Conservation (phyloP, 495 filamentous ascomycete genomes). For the Annulohypoxylon bovei region DNA sequence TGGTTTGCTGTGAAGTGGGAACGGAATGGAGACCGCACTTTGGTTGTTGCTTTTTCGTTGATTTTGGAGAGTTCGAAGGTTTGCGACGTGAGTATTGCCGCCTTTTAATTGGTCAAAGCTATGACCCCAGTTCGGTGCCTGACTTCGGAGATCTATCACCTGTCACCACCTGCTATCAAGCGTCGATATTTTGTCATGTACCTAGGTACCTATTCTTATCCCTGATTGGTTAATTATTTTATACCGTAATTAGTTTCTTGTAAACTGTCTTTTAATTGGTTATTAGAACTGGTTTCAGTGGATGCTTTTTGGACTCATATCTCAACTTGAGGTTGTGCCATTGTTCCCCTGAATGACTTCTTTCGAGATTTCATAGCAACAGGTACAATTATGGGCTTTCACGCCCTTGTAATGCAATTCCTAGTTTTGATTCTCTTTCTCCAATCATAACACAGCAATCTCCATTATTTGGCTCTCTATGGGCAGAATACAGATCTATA, state of each 20-base stretch:
- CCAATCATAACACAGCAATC: not conserved
- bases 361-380: not conserved
- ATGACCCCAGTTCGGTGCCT: not conserved
- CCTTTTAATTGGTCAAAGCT: constrained; percentile 7
- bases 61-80: not conserved
- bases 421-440: not conserved
- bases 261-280: too few relatives aligned
- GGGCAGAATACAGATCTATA: too few relatives aligned
- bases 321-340: not conserved
- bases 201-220: not conserved
- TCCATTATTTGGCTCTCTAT: not conserved
- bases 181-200: not conserved
- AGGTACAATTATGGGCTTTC: not conserved
- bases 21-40: not conserved
- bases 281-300: too few relatives aligned
- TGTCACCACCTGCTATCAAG: not conserved
- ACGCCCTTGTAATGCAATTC: constrained; percentile 1
- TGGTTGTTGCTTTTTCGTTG: not conserved
- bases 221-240: too few relatives aligned
- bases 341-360: not conserved
- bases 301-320: too few relatives aligned
- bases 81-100: constrained; percentile 2
- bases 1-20: not conserved
- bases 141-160: not conserved
- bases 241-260: too few relatives aligned